A percentile compares a stretch with the other conserved stretches of the same genome.
Evolutionary conservation across 2,329 filamentous ascomycete species (phyloP).

Genomic region (Cylindrodendrum hubeiense): DNA sequence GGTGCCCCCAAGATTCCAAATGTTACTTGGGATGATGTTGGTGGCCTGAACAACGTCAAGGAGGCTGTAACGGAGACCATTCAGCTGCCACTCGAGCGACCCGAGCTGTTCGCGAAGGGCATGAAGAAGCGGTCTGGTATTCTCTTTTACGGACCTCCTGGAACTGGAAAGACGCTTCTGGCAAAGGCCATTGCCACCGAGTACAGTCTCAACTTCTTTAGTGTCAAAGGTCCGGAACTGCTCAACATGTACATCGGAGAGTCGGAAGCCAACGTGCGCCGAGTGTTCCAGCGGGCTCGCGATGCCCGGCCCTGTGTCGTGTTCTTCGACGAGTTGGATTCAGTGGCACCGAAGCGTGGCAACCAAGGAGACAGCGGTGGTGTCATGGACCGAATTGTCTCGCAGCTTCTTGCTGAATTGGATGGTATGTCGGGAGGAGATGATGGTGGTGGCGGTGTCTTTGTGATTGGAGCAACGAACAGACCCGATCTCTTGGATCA

Average conservation of each 20-base stretch:
- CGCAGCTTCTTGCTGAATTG: constrained; percentile 91
- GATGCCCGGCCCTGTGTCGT: constrained; percentile 91
- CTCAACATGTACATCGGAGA: constrained; percentile 98
- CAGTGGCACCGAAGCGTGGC: constrained; percentile 93
- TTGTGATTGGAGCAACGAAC: constrained; percentile 97
- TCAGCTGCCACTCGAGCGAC: constrained; percentile 89
- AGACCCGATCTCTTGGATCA: constrained; percentile 92
- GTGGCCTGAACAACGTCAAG: constrained; percentile 93
- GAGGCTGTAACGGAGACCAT: constrained; percentile 98
- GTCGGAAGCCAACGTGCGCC: constrained; percentile 90
- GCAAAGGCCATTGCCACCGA: constrained; percentile 95
- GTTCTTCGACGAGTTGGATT: constrained; percentile 94
- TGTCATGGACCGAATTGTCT: constrained; percentile 98
- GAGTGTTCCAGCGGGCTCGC: constrained; percentile 88
- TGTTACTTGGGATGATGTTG: constrained; percentile 96
- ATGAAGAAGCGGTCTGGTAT: constrained; percentile 98
- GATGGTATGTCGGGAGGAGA: constrained; percentile 98
- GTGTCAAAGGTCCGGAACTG: constrained; percentile 90
- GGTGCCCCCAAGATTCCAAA: constrained; percentile 98
- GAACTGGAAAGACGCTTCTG: constrained; percentile 91
- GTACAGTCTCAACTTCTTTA: constrained; percentile 95
- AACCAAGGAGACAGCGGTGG: constrained; percentile 98
- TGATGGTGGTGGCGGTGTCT: constrained; percentile 87
- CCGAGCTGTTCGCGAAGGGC: constrained; percentile 94
- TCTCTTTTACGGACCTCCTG: constrained; percentile 90